These are phyloP conservation scores for Lumnitzera racemosa DNA, from an alignment of 345 rosid genomes.

Conservation along the genomic window DNA sequence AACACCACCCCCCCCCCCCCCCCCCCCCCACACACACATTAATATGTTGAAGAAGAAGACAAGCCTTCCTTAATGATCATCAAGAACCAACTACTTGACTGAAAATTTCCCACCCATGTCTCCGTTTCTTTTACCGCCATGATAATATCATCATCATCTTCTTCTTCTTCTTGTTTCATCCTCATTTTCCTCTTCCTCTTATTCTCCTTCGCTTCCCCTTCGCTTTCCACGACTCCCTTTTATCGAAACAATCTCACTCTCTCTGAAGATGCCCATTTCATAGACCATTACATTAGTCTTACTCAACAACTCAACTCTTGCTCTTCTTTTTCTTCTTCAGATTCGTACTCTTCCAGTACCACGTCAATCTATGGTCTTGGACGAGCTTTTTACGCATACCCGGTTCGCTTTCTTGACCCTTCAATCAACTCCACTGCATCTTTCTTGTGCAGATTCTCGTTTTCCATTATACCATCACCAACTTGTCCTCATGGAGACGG, in stretches of 20 bases:
- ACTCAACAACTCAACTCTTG: conserved; percentile 50
- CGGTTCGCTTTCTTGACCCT: conserved; percentile 52
- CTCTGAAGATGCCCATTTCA: conserved; percentile 56
- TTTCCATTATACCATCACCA: conserved; percentile 47
- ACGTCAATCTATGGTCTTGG: conserved; percentile 22
- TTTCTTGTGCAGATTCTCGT: conserved; percentile 62
- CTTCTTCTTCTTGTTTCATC: conserved; percentile 19
- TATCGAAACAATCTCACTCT: conserved; percentile 48
- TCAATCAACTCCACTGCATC: conserved; percentile 42
- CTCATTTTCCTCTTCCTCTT: conserved; percentile 14
- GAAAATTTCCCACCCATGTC: too few relatives aligned
- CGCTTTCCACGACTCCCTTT: conserved; percentile 22
- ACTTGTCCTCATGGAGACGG: conserved; percentile 71
- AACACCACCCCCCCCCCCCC: too few relatives aligned
- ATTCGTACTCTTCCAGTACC: conserved; percentile 20
- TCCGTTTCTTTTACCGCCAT: too few relatives aligned
- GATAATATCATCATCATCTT: conserved; percentile 9
- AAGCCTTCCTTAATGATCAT: too few relatives aligned
- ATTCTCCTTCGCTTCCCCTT: conserved; percentile 13
- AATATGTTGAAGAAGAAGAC: too few relatives aligned
- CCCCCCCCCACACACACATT: too few relatives aligned
- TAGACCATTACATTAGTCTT: conserved; percentile 48
- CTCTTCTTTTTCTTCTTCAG: conserved; percentile 15
- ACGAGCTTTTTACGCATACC: conserved; percentile 50
- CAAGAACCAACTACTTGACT: too few relatives aligned